Base-by-base conservation (phyloP, 1,139 yeast genomes). In the Blastobotrys arbuscula region DNA sequence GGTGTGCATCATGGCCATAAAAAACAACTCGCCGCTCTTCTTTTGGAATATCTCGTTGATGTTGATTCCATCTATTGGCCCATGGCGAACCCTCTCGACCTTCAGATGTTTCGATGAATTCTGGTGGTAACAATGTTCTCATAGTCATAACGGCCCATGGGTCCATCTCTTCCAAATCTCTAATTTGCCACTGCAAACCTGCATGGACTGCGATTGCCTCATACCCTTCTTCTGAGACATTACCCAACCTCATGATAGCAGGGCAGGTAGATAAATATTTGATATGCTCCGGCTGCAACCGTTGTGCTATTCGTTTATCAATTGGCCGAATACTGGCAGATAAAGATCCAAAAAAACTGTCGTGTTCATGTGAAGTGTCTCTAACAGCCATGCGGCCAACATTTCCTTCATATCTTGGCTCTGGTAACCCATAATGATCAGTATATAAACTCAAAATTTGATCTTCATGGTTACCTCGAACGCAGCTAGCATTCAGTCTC, bases 381-480 rank as follows among this genome's bases (percentile, higher is more conserved):
- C 20, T 15, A 10, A 20, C 26, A 24, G 21, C 21, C 13, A 34
- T 19, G 31, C 35, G 12, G 10, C 15, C 39, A 20, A 26, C 30
- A 35, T 41, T 40, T 53, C 49, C 61, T 21, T 63, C 16, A 60
- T 43, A 24, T 8, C 7, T 53, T 20, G 69, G 72, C 5, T 44
- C 53, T 8, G 61, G 67, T 39, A 82, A 65, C 4, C 77, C 73
- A 58, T 81, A 87, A 59, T 73, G 76, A 44, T 70, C 72, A 1
- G 84, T 78, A 59, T 85, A 85, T 59, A 80, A 67, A 49, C 77
- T 73, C 54, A 85, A 60, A 16, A 82, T 75, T 54, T 78, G 79
- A 57, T 81, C 74, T 63, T 90, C 97, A 65, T 90, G 96, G 69
- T 90, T 90, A 0, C 97, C 97, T 54, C 94, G 69, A 2, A 90